Evolutionary conservation across 345 rosid species (phyloP), one percentile per base, ranked within the genome.

Genomic region (Zanthoxylum bungeanum): DNA sequence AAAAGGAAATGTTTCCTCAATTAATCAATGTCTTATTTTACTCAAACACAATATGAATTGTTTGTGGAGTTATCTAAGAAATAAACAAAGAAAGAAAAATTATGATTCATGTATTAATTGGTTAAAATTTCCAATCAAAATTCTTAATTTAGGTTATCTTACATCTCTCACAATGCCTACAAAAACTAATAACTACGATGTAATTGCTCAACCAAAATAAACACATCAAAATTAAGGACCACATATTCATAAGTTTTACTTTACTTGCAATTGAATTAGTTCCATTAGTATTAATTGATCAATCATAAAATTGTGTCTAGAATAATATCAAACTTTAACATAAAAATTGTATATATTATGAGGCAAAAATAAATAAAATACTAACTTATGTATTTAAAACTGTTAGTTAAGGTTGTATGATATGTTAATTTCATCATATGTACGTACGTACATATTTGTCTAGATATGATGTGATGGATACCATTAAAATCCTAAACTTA

Each of bases 121-220:
- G 79, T 60, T 76, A 59, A 69, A 56, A 39, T 68, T 69, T 66
- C 33, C 64, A 60, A 73, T 79, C 76, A 59, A 75, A 7, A 55
- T 22, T 62, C 76, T 55, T 50, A 30, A 60, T 61, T 64, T 63
- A 62, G 66, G 70, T 51, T 64, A 73, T 63, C 78, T 64, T 68
- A 33, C 51, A 30, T 53, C 21, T 75, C 69, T 33, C 40, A 51
- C 2, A 74, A 33, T 69, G 66, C 50, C 72, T 57, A 22, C 60
- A 70, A 17, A 64, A 39, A 8, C 0, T 19, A 68, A 25, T 31
- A 40, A 60, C 64, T 56, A 52, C 19, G 33, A 70, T 61, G 34
- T 55, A 72, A 65, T 75, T 55, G 73, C 64, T 60, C 75, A 71
- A 55, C 83, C 34, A 74, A 50, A 68, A 34, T 3, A 33, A 8